Conservation (phyloP, 2,329 filamentous ascomycete genomes). For the Colletotrichum sp. region DNA sequence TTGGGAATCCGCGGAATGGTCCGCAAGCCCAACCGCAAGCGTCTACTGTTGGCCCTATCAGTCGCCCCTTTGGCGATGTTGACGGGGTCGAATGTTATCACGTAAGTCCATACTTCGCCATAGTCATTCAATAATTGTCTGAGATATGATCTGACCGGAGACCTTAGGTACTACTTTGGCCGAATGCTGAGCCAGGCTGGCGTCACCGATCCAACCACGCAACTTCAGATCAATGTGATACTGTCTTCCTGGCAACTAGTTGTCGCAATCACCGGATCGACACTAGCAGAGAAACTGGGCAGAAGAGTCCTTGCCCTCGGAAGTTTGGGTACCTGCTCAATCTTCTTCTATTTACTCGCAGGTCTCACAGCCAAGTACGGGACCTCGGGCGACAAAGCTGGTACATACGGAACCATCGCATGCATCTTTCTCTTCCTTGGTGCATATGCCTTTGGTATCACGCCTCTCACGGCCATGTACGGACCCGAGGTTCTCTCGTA, state of each 20-base stretch:
- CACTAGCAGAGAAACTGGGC: slow-evolving; percentile 4
- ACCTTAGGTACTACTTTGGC: slow-evolving; percentile 1
- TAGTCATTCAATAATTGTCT: fast-evolving
- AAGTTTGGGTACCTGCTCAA: background rate
- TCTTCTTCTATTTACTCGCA: background rate
- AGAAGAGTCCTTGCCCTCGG: background rate
- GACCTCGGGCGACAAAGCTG: background rate
- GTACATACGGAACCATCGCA: slow-evolving; percentile 21
- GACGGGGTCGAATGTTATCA: slow-evolving; percentile 16
- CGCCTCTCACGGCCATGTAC: slow-evolving; percentile 19
- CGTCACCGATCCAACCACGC: slow-evolving; percentile 1
- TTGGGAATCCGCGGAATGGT: background rate
- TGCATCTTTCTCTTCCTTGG: slow-evolving; percentile 14
- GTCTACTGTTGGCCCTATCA: background rate
- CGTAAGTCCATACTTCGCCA: background rate
- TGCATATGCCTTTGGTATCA: slow-evolving; percentile 12
- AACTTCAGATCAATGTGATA: slow-evolving; percentile 25
- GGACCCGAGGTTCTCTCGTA: slow-evolving; percentile 18
- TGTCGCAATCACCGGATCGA: slow-evolving; percentile 11
- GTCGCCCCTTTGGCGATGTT: slow-evolving; percentile 13
- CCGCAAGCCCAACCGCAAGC: background rate
- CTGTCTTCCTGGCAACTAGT: slow-evolving; percentile 25
- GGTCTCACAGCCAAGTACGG: background rate
- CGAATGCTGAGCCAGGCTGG: slow-evolving; percentile 5
- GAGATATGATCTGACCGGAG: background rate